Evolutionary conservation across 1,284 basidiomycete genomes (phyloP), one percentile per base, ranked within the genome.

Genomic region (Sanghuangporus weigelae): DNA sequence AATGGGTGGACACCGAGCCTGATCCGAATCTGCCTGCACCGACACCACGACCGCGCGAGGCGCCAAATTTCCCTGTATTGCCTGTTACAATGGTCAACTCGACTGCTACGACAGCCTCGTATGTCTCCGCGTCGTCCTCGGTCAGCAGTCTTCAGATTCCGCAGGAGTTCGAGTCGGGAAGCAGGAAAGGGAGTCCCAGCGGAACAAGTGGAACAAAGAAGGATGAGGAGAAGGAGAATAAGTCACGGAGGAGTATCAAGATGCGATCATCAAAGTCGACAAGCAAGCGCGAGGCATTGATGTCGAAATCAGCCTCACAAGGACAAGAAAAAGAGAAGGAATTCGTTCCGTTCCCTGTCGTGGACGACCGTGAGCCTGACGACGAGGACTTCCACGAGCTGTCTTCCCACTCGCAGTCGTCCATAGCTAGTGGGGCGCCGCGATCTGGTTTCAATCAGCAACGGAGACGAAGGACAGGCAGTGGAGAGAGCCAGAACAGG

Each of bases 1-100:
- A 89, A 57, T 89, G 86, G 86, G 78, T 86, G 10, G 85, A 82
- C 53, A 79, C 82, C 0, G 51, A 60, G 11, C 72, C 74, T 19
- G 51, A 60, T 12, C 72, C 74, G 21, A 65, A 73, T 38, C 73
- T 78, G 23, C 73, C 73, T 56, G 74, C 74, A 54, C 71, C 74
- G 6, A 69, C 73, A 19, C 66, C 73, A 4, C 69, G 68, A 31
- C 72, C 71, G 14, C 67, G 72, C 49, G 61, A 63, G 36, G 55
- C 68, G 66, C 55, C 71, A 67, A 68, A 72, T 68, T 58, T 69
- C 68, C 46, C 63, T 12, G 59, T 56, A 12, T 21, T 64, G 46
- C 63, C 63, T 2, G 39, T 64, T 16, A 51, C 38, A 38, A 7
- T 62, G 6, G 62, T 53, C 12, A 51, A 55, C 54, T 66, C 65